phyloP scores from a whole-genome alignment of 345 rosid species.

The Lepidium aucheri region DNA sequence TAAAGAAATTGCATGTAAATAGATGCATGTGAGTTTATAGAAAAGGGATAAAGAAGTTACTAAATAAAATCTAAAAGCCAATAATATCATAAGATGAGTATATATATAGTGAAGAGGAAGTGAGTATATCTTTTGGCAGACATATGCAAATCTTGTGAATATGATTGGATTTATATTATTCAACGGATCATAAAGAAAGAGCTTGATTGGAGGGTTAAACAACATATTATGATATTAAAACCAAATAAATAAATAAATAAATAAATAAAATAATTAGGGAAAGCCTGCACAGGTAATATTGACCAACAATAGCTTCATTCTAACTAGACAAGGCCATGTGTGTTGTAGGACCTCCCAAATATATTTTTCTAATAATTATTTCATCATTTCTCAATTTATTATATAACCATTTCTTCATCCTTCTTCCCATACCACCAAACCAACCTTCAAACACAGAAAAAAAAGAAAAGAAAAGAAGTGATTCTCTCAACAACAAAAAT shows the following conservation, averaged over 20 bases:
- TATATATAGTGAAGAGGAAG: slow-evolving; percentile 16
- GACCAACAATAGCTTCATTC: slow-evolving; percentile 53
- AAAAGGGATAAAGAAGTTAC: slow-evolving; percentile 13
- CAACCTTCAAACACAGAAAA: slow-evolving; percentile 7
- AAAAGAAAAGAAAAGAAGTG: neutral
- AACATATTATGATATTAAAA: slow-evolving; percentile 16
- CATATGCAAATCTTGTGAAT: slow-evolving; percentile 33
- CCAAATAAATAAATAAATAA: neutral
- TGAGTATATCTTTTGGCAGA: slow-evolving; percentile 31
- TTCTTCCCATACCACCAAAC: slow-evolving; percentile 29
- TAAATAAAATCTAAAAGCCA: slow-evolving; percentile 24
- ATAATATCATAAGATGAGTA: slow-evolving; percentile 13
- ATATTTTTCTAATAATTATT: slow-evolving; percentile 24
- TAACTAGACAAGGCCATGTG: slow-evolving; percentile 85
- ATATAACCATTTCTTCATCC: slow-evolving; percentile 45
- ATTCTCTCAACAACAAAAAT: neutral
- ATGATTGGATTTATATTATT: slow-evolving; percentile 26
- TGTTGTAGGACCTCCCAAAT: slow-evolving; percentile 65
- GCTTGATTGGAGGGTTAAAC: slow-evolving; percentile 27
- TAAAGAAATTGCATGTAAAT: neutral
- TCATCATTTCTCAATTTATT: slow-evolving; percentile 39
- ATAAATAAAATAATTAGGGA: neutral
- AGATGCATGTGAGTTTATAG: slow-evolving; percentile 12
- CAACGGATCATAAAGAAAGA: slow-evolving; percentile 32
- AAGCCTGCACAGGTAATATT: slow-evolving; percentile 40